A percentile compares a stretch with the other conserved stretches of the same genome.
These are phyloP conservation scores for Suillus subalutaceus DNA, from an alignment of 768 basidiomycete genomes.

Conservation along the genomic window DNA sequence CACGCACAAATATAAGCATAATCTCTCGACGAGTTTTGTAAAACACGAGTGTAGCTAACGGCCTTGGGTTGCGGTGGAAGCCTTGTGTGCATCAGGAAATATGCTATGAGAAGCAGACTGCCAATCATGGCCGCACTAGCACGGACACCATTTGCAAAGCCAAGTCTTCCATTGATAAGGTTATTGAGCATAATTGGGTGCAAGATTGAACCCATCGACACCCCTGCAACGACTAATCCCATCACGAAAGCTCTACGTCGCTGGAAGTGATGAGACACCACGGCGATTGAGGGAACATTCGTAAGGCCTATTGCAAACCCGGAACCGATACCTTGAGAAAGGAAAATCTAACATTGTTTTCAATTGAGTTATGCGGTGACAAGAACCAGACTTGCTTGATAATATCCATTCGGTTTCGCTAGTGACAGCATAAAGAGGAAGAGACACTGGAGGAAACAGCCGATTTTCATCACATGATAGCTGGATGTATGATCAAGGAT, in stretches of 20 bases:
- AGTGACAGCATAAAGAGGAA: slow-evolving; percentile 50
- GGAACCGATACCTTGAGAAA: slow-evolving; percentile 45
- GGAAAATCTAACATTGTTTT: slow-evolving; percentile 39
- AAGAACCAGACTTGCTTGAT: slow-evolving; percentile 30
- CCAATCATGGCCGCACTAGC: slow-evolving; percentile 45
- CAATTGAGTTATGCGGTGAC: background rate
- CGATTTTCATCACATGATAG: slow-evolving; percentile 47
- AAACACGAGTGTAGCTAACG: slow-evolving; percentile 20
- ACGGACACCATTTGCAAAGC: slow-evolving; percentile 49
- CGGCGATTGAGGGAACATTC: slow-evolving; percentile 46
- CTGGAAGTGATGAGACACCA: slow-evolving; percentile 50
- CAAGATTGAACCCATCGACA: slow-evolving; percentile 30
- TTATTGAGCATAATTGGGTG: slow-evolving; percentile 35
- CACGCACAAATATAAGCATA: slow-evolving; percentile 28
- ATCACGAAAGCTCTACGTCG: slow-evolving; percentile 44
- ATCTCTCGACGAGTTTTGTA: slow-evolving; percentile 21
- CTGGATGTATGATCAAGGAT: slow-evolving; percentile 23
- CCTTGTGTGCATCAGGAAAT: slow-evolving; percentile 41
- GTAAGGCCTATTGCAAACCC: slow-evolving; percentile 39
- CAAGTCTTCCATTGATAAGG: slow-evolving; percentile 17
- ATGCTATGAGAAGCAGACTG: slow-evolving; percentile 38
- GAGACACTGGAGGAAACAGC: slow-evolving; percentile 44
- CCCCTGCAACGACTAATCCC: slow-evolving; percentile 45
- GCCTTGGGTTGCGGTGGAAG: slow-evolving; percentile 29
- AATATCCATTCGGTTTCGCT: slow-evolving; percentile 38